Evolutionary conservation across 345 rosid species (phyloP).

Genomic region (Capsella bursapastoris): DNA sequence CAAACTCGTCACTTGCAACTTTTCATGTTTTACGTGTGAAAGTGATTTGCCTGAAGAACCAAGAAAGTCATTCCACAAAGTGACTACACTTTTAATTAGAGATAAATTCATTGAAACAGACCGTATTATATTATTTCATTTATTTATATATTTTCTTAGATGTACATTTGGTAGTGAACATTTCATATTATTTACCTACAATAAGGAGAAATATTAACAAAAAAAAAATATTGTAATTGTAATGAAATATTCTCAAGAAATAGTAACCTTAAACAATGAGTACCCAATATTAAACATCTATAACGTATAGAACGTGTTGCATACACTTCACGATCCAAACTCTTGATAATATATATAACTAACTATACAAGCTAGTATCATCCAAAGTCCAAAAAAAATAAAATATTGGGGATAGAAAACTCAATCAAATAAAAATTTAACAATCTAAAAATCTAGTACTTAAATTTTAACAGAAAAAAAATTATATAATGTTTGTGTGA

Average conservation of each 20-base stretch:
- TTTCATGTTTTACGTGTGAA: constrained; percentile 30
- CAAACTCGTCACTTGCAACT: constrained; percentile 32
- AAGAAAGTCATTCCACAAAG: not conserved
- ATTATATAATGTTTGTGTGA: not conserved
- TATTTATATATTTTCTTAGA: no score
- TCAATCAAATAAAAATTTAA: no score
- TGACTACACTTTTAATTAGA: no score
- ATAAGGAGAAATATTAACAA: not conserved
- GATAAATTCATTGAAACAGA: no score
- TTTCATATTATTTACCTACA: no score
- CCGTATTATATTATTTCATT: no score
- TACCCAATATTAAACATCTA: not conserved
- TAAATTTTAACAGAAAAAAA: not conserved
- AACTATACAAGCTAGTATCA: no score
- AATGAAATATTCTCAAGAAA: not conserved
- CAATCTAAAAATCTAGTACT: no score
- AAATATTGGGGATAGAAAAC: not conserved
- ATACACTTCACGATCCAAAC: not conserved
- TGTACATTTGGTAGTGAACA: no score
- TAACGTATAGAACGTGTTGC: not conserved
- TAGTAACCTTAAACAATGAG: not conserved
- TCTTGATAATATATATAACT: not conserved
- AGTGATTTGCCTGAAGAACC: constrained; percentile 17
- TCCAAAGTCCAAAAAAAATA: not conserved
- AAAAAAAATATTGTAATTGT: not conserved